Evolutionary conservation across 1,284 basidiomycete genomes (phyloP), one percentile per base, ranked within the genome.

Genomic region (Moesziomyces globuligerus): DNA sequence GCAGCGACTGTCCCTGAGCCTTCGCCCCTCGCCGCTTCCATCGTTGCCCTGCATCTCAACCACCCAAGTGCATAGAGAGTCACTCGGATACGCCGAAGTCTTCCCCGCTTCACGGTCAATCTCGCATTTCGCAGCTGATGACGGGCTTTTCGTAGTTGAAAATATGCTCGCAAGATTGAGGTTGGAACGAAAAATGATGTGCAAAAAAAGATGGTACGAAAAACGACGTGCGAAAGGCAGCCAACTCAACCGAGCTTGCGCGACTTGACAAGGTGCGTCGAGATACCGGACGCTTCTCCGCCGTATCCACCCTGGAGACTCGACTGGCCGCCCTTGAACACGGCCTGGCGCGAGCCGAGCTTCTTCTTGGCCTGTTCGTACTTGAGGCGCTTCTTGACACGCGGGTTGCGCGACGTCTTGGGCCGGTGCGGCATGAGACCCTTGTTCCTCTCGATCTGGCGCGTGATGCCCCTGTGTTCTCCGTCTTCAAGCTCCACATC

Each of bases 291-390:
- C 50, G 68, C 72, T 54, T 82, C 80, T 45, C 80, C 80, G 38
- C 48, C 64, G 46, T 82, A 82, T 41, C 78, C 79, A 24, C 79
- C 79, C 43, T 81, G 72, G 17, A 81, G 51, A n/a, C 56, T 66
- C 20, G 60, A 51, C 56, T 80, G 79, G 10, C 80, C 80, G 20
- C 80, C 80, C 59, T 81, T 82, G 74, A 76, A 82, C n/a, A 80
- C 75, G 5, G 80, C 75, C 44, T 76, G 73, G 38, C 72, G 72
- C 40, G 68, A 74, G 3, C 67, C 55, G 25, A 82, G 69, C 65
- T 79, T 78, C 75, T 81, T 82, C 55, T 79, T 74, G 40, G 80
- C 80, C 53, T 75, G 56, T 24, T 82, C 80, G 74, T 75, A 82
- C 61, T 73, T 76, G 70, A 72, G 57, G 21, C 80, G 59, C 61